Evolutionary conservation across 352 stramenopile species (phyloP), one percentile per base, ranked within the genome.

Genomic region (Globisporangium solare): DNA sequence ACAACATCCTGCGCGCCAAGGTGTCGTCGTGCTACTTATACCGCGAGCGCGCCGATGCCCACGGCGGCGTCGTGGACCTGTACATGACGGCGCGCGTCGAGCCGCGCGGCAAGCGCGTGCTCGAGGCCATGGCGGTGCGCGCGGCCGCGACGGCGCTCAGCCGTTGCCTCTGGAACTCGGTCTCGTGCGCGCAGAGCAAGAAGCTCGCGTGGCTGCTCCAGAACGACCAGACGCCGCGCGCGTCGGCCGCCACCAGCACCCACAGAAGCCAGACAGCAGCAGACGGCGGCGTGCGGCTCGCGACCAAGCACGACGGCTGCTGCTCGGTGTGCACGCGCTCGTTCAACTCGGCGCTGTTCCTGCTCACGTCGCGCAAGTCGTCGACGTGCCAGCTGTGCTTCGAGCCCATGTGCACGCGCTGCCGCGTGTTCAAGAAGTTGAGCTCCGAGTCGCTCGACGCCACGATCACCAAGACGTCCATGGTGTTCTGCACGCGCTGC

Each of bases 401-500:
- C 50, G 65, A 72, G 17, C 60, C 63, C 31, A 71, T 82, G 17
- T 84, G 72, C 65, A 58, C 32, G 13, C 74, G 70, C 17, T 84
- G 74, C 56, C 72, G 72, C 21, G 63, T 76, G 13, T 62, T 65
- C 51, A 72, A 64, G 45, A 79, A 76, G 56, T 63, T 85, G 53
- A 76, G 71, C 51, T 73, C 67, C 47, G 58, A 77, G 20, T 68
- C 68, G 8, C 52, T 84, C 27, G 71, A 68, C 56, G 52, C 71
- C 37, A 72, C 68, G 48, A 49, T 81, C 41, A 73, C 61, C 1
- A 67, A 82, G 48, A 74, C 72, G 18, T 46, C 63, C 14, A 83
- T 86, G 57, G 65, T 76, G 45, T 86, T 90, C 43, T 90, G 80
- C 65, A 85, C 83, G 50, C 74, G 72, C 41, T 90, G 80, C 58